Conservation (phyloP, 768 basidiomycete genomes). For the Daedalea quercina region DNA sequence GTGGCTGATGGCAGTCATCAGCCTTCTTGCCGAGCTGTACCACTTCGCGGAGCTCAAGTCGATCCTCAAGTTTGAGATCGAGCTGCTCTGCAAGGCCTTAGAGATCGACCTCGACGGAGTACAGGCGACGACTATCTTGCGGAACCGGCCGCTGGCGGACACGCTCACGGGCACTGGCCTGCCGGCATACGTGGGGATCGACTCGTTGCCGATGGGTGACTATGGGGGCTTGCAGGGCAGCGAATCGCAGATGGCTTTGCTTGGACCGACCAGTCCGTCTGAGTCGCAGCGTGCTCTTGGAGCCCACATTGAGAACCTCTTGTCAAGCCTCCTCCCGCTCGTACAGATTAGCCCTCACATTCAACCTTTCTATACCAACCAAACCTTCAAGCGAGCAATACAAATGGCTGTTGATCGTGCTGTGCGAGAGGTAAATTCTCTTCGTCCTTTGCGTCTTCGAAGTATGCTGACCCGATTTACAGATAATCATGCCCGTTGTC, state of each 20-base stretch:
- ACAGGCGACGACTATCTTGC: constrained; percentile 77
- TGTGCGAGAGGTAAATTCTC: constrained; percentile 73
- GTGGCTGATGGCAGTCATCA: constrained; percentile 95
- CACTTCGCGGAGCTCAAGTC: constrained; percentile 94
- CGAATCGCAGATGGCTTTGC: constrained; percentile 56
- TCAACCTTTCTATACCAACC: constrained; percentile 67
- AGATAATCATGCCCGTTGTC: constrained; percentile 96
- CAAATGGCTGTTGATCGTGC: constrained; percentile 89
- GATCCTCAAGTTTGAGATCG: constrained; percentile 98
- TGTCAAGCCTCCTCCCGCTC: constrained; percentile 60
- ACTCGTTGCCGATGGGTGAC: constrained; percentile 67
- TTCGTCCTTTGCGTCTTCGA: neutral
- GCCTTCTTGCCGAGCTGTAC: constrained; percentile 91
- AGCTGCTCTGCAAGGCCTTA: constrained; percentile 89
- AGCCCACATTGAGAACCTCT: constrained; percentile 76
- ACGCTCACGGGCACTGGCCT: constrained; percentile 52
- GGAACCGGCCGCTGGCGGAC: constrained; percentile 64
- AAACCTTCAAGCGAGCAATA: constrained; percentile 84
- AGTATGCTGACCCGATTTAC: neutral
- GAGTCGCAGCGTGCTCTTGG: constrained; percentile 65
- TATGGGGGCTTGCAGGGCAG: constrained; percentile 46
- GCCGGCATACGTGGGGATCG: constrained; percentile 81
- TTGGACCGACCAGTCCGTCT: constrained; percentile 53
- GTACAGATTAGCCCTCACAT: constrained; percentile 77
- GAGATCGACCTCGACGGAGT: constrained; percentile 81